Conservation (phyloP, 2,329 filamentous ascomycete genomes). For the Cladophialophora immunda region DNA sequence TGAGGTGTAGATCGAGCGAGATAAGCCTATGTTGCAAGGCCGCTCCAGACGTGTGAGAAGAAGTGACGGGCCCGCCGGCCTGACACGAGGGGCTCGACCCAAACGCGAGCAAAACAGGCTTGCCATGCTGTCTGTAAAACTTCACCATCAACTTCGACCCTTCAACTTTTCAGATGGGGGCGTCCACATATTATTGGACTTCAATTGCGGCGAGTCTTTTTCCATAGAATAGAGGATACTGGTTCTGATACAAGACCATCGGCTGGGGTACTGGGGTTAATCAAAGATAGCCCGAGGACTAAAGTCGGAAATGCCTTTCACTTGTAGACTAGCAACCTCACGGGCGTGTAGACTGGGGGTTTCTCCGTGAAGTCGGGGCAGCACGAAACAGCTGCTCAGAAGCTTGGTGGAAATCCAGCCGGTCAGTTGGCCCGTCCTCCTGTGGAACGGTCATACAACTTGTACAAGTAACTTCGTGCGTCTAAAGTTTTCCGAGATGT, state of each 20-base stretch:
- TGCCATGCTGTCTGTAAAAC: neutral
- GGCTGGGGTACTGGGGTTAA: neutral
- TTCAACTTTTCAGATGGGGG: neutral
- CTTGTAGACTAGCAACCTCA: neutral
- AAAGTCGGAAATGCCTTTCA: too few relatives aligned
- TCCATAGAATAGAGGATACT: neutral
- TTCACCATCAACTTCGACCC: neutral
- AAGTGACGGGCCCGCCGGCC: neutral
- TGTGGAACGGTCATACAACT: neutral
- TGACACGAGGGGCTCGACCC: neutral
- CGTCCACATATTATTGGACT: neutral
- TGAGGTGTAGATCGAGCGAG: neutral
- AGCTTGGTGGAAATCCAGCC: neutral
- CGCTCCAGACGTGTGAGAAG: neutral
- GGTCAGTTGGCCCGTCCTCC: neutral
- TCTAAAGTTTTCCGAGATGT: neutral
- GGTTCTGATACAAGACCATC: neutral
- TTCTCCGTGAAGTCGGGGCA: neutral
- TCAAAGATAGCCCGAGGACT: neutral
- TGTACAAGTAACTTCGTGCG: too few relatives aligned
- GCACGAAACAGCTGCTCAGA: too few relatives aligned
- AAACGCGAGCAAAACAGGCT: slow-evolving; percentile 9
- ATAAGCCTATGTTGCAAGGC: neutral
- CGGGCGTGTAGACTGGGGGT: neutral
- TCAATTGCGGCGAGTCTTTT: neutral